Conservation (phyloP, 352 stramenopile species). For the Phytophthora tentaculata region DNA sequence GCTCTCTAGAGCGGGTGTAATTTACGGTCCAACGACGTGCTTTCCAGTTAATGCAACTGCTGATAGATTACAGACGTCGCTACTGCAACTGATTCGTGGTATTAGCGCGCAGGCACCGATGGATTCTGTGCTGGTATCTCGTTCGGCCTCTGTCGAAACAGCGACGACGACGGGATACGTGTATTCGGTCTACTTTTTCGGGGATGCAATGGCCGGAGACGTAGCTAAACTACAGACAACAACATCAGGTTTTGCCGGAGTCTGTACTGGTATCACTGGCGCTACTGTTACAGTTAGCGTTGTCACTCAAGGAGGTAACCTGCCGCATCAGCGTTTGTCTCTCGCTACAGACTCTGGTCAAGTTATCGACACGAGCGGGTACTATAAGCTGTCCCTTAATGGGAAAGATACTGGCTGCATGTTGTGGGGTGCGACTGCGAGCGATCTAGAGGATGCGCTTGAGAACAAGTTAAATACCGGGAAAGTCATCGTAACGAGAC, state of each 20-base stretch:
- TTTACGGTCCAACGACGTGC: constrained; percentile 38
- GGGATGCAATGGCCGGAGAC: constrained; percentile 81
- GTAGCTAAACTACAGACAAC: constrained; percentile 50
- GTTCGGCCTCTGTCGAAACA: constrained; percentile 36
- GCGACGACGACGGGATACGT: constrained; percentile 67
- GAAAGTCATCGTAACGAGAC: constrained; percentile 63
- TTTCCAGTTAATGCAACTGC: constrained; percentile 40
- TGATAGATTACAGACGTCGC: constrained; percentile 5
- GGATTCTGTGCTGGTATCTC: constrained; percentile 61
- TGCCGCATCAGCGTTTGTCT: constrained; percentile 80
- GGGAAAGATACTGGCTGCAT: constrained; percentile 50
- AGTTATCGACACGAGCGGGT: constrained; percentile 62
- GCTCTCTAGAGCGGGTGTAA: constrained; percentile 41
- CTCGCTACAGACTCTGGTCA: constrained; percentile 86
- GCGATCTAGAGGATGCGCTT: constrained; percentile 53
- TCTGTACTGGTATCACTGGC: constrained; percentile 37
- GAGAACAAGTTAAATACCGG: constrained; percentile 50
- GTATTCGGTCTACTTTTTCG: constrained; percentile 94
- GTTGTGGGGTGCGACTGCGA: constrained; percentile 57
- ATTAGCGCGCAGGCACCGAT: constrained; percentile 31
- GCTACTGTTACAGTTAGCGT: constrained; percentile 48
- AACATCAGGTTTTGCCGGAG: constrained; percentile 3
- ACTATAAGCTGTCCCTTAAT: constrained; percentile 56
- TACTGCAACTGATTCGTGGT: constrained; percentile 5
- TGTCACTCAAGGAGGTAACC: constrained; percentile 75